Percentiles rank a stretch among this genome's conserved stretches.
These are phyloP conservation scores for Ophiostoma quercus DNA, from an alignment of 2,329 filamentous ascomycete species.

Conservation along the genomic window DNA sequence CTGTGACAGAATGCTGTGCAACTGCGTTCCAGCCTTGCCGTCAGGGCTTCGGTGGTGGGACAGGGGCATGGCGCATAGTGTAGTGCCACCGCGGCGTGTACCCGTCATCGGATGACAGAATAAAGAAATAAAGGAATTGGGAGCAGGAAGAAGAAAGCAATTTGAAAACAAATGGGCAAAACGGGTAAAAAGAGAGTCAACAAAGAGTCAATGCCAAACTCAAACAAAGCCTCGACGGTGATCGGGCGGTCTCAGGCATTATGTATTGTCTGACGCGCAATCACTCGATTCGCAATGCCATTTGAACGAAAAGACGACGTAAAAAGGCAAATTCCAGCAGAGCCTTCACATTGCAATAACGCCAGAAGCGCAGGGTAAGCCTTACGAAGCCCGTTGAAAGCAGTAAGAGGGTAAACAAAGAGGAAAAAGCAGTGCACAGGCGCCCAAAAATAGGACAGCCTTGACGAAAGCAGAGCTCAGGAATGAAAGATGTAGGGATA, in stretches of 20 bases:
- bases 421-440: neutral
- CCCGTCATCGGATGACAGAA: constrained; percentile 7
- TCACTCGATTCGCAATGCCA: neutral
- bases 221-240: neutral
- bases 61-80: constrained; percentile 20
- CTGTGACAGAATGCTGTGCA: constrained; percentile 21
- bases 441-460: neutral
- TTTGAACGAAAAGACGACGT: neutral
- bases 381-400: neutral
- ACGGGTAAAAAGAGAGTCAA: neutral
- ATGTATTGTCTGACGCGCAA: neutral
- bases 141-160: neutral
- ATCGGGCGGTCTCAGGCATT: neutral
- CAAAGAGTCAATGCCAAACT: neutral
- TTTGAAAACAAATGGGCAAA: neutral
- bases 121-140: neutral
- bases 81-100: constrained; percentile 18
- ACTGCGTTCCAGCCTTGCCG: constrained; percentile 22
- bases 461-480: neutral
- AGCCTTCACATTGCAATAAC: neutral
- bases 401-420: neutral
- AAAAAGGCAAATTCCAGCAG: neutral
- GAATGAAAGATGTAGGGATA: neutral
- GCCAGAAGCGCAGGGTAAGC: neutral
- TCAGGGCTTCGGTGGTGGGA: neutral